These are phyloP conservation scores for Polygonum aviculare DNA, from an alignment of 148 eudicot genomes.

Conservation along the genomic window DNA sequence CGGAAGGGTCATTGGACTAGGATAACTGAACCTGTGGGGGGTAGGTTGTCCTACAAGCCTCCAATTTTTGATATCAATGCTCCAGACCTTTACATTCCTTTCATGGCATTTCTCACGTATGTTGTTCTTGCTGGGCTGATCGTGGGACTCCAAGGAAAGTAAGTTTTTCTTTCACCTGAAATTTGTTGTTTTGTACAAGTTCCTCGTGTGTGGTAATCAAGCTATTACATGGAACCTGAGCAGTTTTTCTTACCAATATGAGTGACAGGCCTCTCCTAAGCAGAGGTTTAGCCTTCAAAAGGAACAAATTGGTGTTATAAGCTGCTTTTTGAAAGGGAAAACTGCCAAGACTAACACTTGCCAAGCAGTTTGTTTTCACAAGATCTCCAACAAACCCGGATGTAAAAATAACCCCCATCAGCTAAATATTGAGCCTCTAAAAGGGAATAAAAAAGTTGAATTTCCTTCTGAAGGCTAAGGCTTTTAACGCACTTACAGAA, in stretches of 20 bases:
- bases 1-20: conserved; percentile 92
- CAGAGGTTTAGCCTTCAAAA: neutral
- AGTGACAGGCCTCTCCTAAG: neutral
- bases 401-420: neutral
- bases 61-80: conserved; percentile 92
- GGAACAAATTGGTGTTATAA: neutral
- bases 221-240: neutral
- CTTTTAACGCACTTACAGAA: neutral
- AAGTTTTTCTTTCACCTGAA: conserved; percentile 23
- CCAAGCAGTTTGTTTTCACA: too few species aligned
- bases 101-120: conserved; percentile 91
- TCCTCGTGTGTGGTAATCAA: neutral
- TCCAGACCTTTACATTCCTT: conserved; percentile 82
- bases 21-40: conserved; percentile 93
- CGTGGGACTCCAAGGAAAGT: conserved; percentile 85
- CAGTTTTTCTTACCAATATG: neutral
- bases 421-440: neutral
- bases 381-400: too few species aligned
- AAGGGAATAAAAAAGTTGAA: too few species aligned
- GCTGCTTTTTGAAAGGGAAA: neutral
- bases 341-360: neutral
- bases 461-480: too few species aligned
- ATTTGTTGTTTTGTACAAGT: neutral
- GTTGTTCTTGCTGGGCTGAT: conserved; percentile 77
- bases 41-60: conserved; percentile 89